Conservation (phyloP, 345 rosid species). For the Streptanthus diversifolius region DNA sequence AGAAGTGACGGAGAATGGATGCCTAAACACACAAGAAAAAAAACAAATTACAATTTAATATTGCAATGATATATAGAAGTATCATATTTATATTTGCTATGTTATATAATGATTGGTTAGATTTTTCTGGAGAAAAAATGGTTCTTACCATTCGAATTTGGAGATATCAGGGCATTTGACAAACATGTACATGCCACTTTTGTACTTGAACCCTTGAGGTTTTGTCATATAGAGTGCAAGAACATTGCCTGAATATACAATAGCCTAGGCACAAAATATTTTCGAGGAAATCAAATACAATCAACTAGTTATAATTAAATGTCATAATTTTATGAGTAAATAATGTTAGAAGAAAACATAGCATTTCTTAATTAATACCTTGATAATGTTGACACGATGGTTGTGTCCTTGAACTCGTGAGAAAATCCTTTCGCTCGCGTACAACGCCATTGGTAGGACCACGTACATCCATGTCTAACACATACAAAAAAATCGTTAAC, state of each 20-base stretch:
- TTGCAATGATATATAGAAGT: not conserved
- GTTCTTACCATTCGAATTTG: slow-evolving; percentile 63
- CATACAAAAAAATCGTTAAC: not conserved
- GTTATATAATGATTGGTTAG: not conserved
- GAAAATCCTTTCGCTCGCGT: slow-evolving; percentile 54
- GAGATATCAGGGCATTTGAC: slow-evolving; percentile 84
- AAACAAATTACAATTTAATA: too few species aligned
- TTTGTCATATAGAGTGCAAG: slow-evolving; percentile 74
- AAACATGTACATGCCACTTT: slow-evolving; percentile 91
- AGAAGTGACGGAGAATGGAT: slow-evolving; percentile 89
- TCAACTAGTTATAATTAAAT: not conserved
- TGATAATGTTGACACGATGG: slow-evolving; percentile 59
- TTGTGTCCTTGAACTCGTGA: slow-evolving; percentile 47
- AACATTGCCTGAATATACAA: slow-evolving; percentile 82
- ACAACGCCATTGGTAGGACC: slow-evolving; percentile 47
- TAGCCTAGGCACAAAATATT: slow-evolving; percentile 47
- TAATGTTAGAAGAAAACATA: not conserved
- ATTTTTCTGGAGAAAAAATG: not conserved
- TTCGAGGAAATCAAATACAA: not conserved
- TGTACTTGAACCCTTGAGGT: slow-evolving; percentile 76
- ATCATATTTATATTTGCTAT: not conserved
- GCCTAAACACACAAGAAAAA: slow-evolving; percentile 44
- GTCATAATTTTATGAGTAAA: not conserved
- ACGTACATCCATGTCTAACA: slow-evolving; percentile 91
- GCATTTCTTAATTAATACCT: slow-evolving; percentile 40